Percentiles rank a stretch among this genome's conserved stretches.
Evolutionary conservation across 2,329 filamentous ascomycete genomes (phyloP).

Genomic region (Tolypocladium nubicola): DNA sequence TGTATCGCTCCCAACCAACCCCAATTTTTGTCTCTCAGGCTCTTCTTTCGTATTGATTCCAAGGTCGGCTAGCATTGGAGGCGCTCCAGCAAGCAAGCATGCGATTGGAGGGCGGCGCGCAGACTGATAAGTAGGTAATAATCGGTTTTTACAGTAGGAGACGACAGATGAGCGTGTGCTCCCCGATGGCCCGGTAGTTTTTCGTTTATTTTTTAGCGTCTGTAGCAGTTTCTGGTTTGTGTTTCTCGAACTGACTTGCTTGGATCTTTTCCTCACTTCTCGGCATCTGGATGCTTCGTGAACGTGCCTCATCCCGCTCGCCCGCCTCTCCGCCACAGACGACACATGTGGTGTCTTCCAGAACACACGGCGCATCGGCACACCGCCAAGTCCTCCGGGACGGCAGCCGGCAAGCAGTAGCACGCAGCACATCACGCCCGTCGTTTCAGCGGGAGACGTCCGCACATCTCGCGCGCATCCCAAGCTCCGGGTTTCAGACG

Average conservation of each 20-base stretch:
- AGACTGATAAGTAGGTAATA: not conserved
- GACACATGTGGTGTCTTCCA: not conserved
- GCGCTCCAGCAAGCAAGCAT: not conserved
- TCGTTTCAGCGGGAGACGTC: not conserved
- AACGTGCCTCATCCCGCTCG: not conserved
- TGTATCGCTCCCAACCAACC: not conserved
- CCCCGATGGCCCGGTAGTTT: not conserved
- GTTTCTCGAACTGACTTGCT: not conserved
- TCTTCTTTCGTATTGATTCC: not conserved
- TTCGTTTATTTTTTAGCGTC: not conserved
- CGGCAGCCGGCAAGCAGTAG: not conserved
- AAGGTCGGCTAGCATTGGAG: not conserved
- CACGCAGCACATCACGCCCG: not conserved
- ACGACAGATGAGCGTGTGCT: too few species aligned
- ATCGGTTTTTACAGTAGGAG: not conserved
- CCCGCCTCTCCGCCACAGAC: not conserved
- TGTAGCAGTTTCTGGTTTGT: not conserved
- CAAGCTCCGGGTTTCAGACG: not conserved
- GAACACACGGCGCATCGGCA: not conserved
- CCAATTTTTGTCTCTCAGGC: not conserved
- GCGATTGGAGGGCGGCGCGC: not conserved
- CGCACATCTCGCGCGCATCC: not conserved
- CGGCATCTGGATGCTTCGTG: not conserved
- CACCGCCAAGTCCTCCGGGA: not conserved
- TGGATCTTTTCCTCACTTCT: not conserved